Evolutionary conservation across 2,329 filamentous ascomycete genomes (phyloP), one percentile per base, ranked within the genome.

Genomic region (Acrocalymma vagum): DNA sequence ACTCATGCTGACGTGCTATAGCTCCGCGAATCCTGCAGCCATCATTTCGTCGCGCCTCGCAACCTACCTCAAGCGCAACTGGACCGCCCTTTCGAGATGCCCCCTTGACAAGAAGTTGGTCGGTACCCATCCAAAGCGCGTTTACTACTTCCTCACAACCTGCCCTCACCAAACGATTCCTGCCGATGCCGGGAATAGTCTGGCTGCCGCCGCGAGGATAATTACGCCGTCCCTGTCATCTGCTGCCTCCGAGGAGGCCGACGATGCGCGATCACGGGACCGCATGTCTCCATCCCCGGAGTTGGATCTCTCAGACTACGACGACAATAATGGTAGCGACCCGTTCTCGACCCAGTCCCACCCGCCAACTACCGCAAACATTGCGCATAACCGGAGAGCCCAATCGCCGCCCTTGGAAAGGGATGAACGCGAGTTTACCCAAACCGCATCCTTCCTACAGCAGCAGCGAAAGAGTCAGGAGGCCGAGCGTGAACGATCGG

Each of bases 111-210:
- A 97, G 74, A 90, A 96, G 72, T 83, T 96, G 38, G 90, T 96
- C 67, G 86, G 88, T 26, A 87, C 93, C 27, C 93, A 97, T 67
- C 94, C 94, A 14, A 88, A 93, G 65, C 90, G 94, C 71, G 92
- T 95, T 30, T 97, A 96, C 77, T 97, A 95, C 74, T 97, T 92
- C 74, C 82, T 99, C 45, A 95, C 90, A 25, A 95, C 88, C n/a
- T 87, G 81, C 62, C 85, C 88, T 30, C 89, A 87, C 63, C 90
- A 93, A 65, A 84, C 90, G 24, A 83, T 97, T 14, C 90, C 90
- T 2, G 82, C 88, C 52, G 79, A 83, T 36, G 75, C 78, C 41
- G 76, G 81, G 59, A 70, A 74, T 59, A 60, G 78, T 52, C 67
- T 64, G 51, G 75, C 59, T 41, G 73, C 77, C 48, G 73, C 77